Evolutionary conservation across 768 basidiomycete species (phyloP).

Genomic region (Phanerodontia chrysosporium): DNA sequence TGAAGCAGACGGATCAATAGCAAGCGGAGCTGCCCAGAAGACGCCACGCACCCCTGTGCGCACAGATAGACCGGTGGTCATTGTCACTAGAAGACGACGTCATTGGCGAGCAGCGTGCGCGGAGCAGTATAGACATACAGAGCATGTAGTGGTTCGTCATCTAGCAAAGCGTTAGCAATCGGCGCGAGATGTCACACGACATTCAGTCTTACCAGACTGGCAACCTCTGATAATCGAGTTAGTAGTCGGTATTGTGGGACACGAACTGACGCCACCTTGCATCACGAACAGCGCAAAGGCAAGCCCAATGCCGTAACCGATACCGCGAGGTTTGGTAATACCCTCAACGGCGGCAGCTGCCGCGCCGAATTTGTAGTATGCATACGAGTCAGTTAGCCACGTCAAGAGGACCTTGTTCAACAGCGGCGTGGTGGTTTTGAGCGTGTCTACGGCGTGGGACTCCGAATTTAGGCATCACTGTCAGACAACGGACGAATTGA

Average conservation of each 20-base stretch:
- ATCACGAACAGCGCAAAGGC: slow-evolving; percentile 54
- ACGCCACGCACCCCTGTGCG: slow-evolving; percentile 42
- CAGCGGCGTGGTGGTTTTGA: slow-evolving; percentile 52
- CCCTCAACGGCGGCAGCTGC: slow-evolving; percentile 32
- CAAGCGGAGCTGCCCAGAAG: not conserved
- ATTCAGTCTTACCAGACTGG: slow-evolving; percentile 23
- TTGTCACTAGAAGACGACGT: slow-evolving; percentile 29
- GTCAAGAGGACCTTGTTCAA: slow-evolving; percentile 56
- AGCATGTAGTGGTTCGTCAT: slow-evolving; percentile 42
- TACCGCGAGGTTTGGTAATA: slow-evolving; percentile 37
- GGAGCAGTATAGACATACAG: slow-evolving; percentile 19
- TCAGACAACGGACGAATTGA: not conserved
- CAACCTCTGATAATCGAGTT: slow-evolving; percentile 28
- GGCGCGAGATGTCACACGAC: not conserved
- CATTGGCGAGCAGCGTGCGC: not conserved
- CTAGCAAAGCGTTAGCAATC: slow-evolving; percentile 27
- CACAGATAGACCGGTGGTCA: slow-evolving; percentile 44
- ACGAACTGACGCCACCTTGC: slow-evolving; percentile 45
- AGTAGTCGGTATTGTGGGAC: not conserved
- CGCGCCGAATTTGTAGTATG: slow-evolving; percentile 33
- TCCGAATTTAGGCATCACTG: not conserved
- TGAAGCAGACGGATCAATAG: slow-evolving; percentile 7
- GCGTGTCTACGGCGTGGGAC: slow-evolving; percentile 31
- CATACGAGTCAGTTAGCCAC: slow-evolving; percentile 51
- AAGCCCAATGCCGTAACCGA: slow-evolving; percentile 61